Conservation (phyloP, 2,329 filamentous ascomycete genomes). For the Clonostachys solani region DNA sequence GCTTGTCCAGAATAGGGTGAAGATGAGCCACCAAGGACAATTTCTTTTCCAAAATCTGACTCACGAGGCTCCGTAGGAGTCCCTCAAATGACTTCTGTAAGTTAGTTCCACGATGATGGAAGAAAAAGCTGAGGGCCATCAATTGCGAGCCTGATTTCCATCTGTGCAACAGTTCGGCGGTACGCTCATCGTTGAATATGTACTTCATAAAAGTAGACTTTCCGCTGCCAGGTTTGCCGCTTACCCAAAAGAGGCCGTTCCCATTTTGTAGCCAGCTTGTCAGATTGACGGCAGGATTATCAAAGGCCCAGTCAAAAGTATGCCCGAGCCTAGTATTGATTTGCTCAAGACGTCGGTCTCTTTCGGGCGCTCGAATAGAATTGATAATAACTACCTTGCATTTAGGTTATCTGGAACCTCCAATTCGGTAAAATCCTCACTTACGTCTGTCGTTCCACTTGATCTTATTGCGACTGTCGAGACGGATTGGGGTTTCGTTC, state of each 20-base stretch:
- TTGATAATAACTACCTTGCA: no score
- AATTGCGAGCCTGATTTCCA: not conserved
- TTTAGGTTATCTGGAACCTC: no score
- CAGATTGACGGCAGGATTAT: not conserved
- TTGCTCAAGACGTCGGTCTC: no score
- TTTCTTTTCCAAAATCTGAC: not conserved
- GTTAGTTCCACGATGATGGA: not conserved
- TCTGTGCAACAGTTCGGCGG: not conserved
- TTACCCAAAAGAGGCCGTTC: slow-evolving; percentile 5
- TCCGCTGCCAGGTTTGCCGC: slow-evolving; percentile 18
- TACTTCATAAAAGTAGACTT: slow-evolving; percentile 35
- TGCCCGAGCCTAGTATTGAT: not conserved
- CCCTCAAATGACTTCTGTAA: not conserved
- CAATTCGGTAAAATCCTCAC: no score
- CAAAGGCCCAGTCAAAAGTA: not conserved
- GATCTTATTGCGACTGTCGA: no score
- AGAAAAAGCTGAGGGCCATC: not conserved
- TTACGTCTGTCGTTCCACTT: no score
- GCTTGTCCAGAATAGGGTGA: no score
- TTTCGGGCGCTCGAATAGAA: no score
- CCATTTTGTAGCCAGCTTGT: not conserved
- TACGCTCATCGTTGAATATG: not conserved
- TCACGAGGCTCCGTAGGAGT: not conserved
- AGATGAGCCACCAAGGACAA: no score
- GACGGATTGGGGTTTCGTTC: no score